phyloP scores from a whole-genome alignment of 805 yeast species.

The Brettanomyces naardenensis region DNA sequence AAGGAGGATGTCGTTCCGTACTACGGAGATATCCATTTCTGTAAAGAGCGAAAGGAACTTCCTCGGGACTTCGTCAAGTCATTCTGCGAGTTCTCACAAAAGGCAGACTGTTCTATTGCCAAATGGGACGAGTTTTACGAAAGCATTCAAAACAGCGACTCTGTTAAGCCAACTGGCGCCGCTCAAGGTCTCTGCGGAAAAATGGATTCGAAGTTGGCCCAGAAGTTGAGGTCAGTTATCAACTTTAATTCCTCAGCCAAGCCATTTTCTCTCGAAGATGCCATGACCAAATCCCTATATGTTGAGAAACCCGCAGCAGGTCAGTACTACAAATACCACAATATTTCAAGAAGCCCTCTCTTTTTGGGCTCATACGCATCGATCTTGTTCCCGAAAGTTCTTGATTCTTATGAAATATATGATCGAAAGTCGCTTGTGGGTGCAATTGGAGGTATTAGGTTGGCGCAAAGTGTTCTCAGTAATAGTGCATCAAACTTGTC shows the following conservation, averaged over 20 bases:
- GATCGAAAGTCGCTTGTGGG: slow-evolving; percentile 44
- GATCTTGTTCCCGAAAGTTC: slow-evolving; percentile 49
- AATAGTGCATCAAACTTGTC: slow-evolving; percentile 12
- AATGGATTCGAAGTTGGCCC: slow-evolving; percentile 5
- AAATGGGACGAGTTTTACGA: slow-evolving; percentile 75
- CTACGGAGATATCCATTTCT: slow-evolving; percentile 68
- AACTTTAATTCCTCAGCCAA: slow-evolving; percentile 32
- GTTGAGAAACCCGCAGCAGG: slow-evolving; percentile 56
- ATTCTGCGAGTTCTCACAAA: slow-evolving; percentile 56
- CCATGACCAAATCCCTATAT: slow-evolving; percentile 57
- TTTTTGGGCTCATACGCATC: slow-evolving; percentile 59
- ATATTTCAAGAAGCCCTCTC: slow-evolving; percentile 46
- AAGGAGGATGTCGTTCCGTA: slow-evolving; percentile 79
- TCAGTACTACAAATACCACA: slow-evolving; percentile 32
- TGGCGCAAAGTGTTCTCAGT: slow-evolving; percentile 10
- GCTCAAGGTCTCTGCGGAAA: not conserved
- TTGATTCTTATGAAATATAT: slow-evolving; percentile 50
- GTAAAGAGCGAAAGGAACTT: not conserved
- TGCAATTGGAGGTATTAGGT: slow-evolving; percentile 38
- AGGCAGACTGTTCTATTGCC: slow-evolving; percentile 63
- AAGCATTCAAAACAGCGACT: slow-evolving; percentile 35
- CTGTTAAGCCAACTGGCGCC: slow-evolving; percentile 13
- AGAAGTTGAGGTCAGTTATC: slow-evolving; percentile 30
- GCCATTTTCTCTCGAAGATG: slow-evolving; percentile 40
- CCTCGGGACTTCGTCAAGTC: slow-evolving; percentile 30